Conservation (phyloP, 1,284 basidiomycete species). For the Marasmius tenuissimus region DNA sequence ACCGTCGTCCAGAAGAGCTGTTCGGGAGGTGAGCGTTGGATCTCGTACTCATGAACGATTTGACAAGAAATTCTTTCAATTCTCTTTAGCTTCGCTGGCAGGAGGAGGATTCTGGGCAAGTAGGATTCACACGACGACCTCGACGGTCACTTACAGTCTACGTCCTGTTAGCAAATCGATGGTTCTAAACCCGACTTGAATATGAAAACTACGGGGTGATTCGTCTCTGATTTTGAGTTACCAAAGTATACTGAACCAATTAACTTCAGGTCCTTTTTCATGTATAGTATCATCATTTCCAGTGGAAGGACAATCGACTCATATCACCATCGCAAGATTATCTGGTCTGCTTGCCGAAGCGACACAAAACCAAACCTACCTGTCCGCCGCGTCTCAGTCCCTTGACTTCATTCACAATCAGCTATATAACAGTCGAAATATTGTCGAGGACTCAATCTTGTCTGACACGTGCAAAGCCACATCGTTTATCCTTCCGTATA, state of each 20-base stretch:
- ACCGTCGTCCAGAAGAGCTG: not conserved
- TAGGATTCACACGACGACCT: not conserved
- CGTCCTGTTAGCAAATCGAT: not conserved
- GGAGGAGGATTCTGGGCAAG: too few species aligned
- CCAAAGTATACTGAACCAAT: not conserved
- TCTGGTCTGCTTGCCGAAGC: not conserved
- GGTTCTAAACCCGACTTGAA: not conserved
- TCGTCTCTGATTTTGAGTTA: too few species aligned
- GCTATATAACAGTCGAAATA: not conserved
- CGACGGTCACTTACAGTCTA: too few species aligned
- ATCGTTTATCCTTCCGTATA: not conserved
- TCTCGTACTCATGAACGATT: not conserved
- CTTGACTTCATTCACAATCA: not conserved
- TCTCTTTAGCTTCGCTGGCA: too few species aligned
- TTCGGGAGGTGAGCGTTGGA: not conserved
- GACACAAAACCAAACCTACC: not conserved
- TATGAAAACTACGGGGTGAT: not conserved
- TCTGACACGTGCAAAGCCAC: not conserved
- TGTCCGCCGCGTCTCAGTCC: not conserved
- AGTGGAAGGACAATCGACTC: not conserved
- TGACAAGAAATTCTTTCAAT: not conserved
- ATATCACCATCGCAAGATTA: not conserved
- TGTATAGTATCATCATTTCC: not conserved
- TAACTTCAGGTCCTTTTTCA: not conserved
- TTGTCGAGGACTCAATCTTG: not conserved